Conservation (phyloP, 768 basidiomycete genomes). For the Pisolithus orientalis region DNA sequence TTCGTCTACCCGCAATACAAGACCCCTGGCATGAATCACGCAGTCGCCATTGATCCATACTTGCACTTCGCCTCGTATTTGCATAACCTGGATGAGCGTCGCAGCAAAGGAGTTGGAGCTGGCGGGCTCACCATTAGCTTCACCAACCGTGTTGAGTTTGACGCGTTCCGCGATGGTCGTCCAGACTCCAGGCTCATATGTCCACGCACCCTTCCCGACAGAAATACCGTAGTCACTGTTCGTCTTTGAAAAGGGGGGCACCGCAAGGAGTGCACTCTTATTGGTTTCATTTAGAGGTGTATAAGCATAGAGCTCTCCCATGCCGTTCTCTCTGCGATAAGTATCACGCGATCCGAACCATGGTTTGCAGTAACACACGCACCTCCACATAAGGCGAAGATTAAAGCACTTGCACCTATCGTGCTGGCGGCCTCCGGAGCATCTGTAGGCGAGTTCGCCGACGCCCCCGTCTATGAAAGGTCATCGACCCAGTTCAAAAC, state of each 20-base stretch:
- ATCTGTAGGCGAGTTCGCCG: slow-evolving; percentile 52
- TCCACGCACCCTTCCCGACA: slow-evolving; percentile 60
- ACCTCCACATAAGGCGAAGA: slow-evolving; percentile 74
- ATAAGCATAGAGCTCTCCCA: slow-evolving; percentile 67
- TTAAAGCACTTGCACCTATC: slow-evolving; percentile 63
- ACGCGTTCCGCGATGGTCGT: slow-evolving; percentile 58
- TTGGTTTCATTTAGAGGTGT: slow-evolving; percentile 48
- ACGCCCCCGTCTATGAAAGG: slow-evolving; percentile 44
- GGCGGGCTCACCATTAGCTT: slow-evolving; percentile 44
- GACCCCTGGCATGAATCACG: slow-evolving; percentile 43
- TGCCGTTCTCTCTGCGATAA: slow-evolving; percentile 37
- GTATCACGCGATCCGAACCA: not conserved
- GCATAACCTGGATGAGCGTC: not conserved
- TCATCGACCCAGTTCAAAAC: not conserved
- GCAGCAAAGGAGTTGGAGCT: not conserved
- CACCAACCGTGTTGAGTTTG: slow-evolving; percentile 57
- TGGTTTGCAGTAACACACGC: slow-evolving; percentile 1
- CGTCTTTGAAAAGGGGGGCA: slow-evolving; percentile 43
- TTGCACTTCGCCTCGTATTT: slow-evolving; percentile 51
- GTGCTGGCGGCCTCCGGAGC: slow-evolving; percentile 61
- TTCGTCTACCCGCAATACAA: slow-evolving; percentile 38
- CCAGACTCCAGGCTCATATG: slow-evolving; percentile 55
- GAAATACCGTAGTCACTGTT: slow-evolving; percentile 61
- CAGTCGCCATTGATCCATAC: slow-evolving; percentile 56
- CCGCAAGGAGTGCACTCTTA: slow-evolving; percentile 32